Conservation (phyloP, 169 alveolate genomes). For the Plasmodium relictum region DNA sequence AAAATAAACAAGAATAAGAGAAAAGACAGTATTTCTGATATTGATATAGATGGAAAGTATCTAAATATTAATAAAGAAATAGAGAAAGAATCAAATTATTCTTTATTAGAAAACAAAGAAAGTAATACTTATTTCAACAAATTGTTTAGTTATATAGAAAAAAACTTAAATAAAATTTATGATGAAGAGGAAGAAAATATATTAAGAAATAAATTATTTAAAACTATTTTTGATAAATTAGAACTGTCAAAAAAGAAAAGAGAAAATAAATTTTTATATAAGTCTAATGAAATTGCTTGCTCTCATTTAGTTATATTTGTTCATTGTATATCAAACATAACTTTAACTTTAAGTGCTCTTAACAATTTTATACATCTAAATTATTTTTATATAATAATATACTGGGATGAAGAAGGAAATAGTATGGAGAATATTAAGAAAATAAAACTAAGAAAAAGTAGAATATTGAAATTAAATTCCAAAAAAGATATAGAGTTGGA, state of each 20-base stretch:
- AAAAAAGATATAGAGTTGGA: slow-evolving; percentile 19
- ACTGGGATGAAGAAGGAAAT: slow-evolving; percentile 52
- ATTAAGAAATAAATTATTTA: neutral
- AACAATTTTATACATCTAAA: slow-evolving; percentile 2
- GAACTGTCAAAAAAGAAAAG: slow-evolving; percentile 6
- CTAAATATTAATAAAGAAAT: neutral
- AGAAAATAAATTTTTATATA: neutral
- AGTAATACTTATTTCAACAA: slow-evolving; percentile 5
- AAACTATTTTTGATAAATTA: slow-evolving; percentile 16
- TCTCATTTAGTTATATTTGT: slow-evolving; percentile 40
- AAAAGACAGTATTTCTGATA: neutral
- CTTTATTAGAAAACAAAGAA: neutral
- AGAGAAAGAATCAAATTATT: slow-evolving; percentile 1
- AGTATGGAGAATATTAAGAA: slow-evolving; percentile 12
- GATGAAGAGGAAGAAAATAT: slow-evolving; percentile 17
- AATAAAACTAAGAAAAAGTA: slow-evolving; percentile 36
- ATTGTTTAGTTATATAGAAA: slow-evolving; percentile 26
- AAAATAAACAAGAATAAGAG: slow-evolving; percentile 2
- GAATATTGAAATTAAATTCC: slow-evolving; percentile 21
- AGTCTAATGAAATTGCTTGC: slow-evolving; percentile 20
- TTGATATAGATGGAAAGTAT: neutral
- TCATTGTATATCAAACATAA: slow-evolving; percentile 34
- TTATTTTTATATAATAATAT: slow-evolving; percentile 7
- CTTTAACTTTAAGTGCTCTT: slow-evolving; percentile 3
- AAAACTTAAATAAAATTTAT: slow-evolving; percentile 8